Conservation (phyloP, 2,329 filamentous ascomycete species). For the Talaromyces sp. region DNA sequence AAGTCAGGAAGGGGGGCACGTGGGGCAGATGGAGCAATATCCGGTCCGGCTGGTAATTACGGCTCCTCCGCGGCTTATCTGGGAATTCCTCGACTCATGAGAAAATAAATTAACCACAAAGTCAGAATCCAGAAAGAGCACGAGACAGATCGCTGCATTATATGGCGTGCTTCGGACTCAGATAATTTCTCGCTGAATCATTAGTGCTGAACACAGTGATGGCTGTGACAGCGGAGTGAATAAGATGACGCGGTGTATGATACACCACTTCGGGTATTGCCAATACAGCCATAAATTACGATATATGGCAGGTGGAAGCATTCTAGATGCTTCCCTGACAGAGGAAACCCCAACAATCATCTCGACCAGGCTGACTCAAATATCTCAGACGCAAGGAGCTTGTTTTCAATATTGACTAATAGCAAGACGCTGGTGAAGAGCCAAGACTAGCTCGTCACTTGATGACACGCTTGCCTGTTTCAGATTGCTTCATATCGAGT, state of each 20-base stretch:
- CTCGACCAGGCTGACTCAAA: neutral
- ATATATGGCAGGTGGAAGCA: neutral
- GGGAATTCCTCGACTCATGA: neutral
- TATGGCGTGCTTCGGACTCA: neutral
- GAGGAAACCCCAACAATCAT: neutral
- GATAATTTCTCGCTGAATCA: neutral
- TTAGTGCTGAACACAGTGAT: neutral
- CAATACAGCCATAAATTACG: slow-evolving; percentile 1
- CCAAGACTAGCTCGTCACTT: neutral
- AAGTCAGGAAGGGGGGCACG: neutral
- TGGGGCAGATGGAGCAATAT: slow-evolving; percentile 7
- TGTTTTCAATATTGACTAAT: neutral
- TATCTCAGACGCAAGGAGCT: neutral
- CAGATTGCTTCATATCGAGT: neutral
- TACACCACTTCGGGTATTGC: neutral
- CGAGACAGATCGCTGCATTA: neutral
- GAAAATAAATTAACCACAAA: neutral
- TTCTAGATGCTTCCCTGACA: neutral
- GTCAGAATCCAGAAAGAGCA: neutral
- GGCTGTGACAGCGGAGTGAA: neutral
- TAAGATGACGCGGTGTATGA: neutral
- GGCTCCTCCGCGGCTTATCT: neutral
- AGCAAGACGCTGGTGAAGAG: neutral
- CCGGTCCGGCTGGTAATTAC: neutral
- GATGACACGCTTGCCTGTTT: slow-evolving; percentile 2